Evolutionary conservation across 176 grass and related monocot species (phyloP).

Genomic region (Oryza australiensis): DNA sequence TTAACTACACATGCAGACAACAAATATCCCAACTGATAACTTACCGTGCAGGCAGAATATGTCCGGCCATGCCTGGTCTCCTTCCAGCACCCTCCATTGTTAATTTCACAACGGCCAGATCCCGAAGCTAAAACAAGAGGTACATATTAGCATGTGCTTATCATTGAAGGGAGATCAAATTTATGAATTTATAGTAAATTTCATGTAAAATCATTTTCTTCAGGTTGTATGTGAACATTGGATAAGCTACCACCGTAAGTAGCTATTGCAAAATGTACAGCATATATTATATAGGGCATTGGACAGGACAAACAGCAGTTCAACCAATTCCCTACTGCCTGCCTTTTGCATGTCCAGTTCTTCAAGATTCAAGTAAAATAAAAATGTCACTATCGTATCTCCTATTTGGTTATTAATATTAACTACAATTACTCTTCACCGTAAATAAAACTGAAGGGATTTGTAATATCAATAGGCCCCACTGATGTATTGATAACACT

Average conservation of each 20-base stretch:
- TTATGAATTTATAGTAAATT: background rate
- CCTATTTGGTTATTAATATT: background rate
- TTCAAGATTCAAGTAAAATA: background rate
- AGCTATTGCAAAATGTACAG: background rate
- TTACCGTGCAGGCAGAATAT: conserved; percentile 79
- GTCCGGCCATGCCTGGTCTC: conserved; percentile 65
- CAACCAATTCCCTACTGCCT: background rate
- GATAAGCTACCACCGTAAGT: background rate
- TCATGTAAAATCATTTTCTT: background rate
- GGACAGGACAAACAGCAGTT: background rate
- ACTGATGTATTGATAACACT: background rate
- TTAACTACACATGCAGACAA: background rate
- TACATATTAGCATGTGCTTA: background rate
- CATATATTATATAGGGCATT: background rate
- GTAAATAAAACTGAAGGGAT: too few species aligned
- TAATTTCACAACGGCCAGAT: conserved; percentile 84
- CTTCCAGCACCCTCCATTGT: conserved; percentile 96
- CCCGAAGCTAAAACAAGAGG: conserved; percentile 66
- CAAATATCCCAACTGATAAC: conserved; percentile 14
- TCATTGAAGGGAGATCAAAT: background rate
- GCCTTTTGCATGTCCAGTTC: background rate
- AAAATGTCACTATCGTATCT: background rate
- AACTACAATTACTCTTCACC: background rate
- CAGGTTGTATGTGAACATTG: background rate
- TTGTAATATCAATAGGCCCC: background rate